Conservation (phyloP, 1,284 basidiomycete genomes). For the Apiotrichum akiyoshidainum region DNA sequence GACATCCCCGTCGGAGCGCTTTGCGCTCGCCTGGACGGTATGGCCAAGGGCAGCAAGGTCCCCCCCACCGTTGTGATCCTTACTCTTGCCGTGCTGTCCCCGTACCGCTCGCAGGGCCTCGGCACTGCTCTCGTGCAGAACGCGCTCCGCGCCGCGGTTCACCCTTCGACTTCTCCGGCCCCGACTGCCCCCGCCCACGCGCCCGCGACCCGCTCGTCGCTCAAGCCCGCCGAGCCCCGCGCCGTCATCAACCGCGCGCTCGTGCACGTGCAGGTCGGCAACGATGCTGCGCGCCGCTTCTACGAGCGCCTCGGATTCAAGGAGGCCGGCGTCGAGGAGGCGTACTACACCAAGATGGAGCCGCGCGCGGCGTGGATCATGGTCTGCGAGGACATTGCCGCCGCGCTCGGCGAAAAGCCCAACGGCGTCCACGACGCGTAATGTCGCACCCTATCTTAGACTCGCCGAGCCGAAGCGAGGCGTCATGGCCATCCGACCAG, state of each 20-base stretch:
- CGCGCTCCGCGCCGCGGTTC: conserved; percentile 36
- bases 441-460: background rate
- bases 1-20: conserved; percentile 51
- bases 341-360: conserved; percentile 47
- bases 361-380: conserved; percentile 43
- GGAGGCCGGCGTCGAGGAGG: conserved; percentile 42
- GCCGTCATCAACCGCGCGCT: conserved; percentile 40
- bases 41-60: conserved; percentile 32
- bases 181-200: conserved; percentile 38
- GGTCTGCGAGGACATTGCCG: conserved; percentile 45
- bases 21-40: conserved; percentile 39
- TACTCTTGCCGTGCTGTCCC: conserved; percentile 48
- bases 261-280: conserved; percentile 47
- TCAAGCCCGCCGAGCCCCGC: conserved; percentile 32
- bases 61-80: conserved; percentile 43
- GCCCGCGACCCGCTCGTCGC: conserved; percentile 33
- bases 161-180: conserved; percentile 42
- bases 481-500: too few species aligned
- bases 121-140: conserved; percentile 43
- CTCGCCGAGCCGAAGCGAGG: too few species aligned
- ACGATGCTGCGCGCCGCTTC: conserved; percentile 45
- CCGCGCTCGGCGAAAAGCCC: conserved; percentile 28
- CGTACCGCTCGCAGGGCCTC: conserved; percentile 47
- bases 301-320: conserved; percentile 49
- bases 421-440: conserved; percentile 18